Evolutionary conservation across 345 rosid genomes (phyloP).

Genomic region (Linum trigynum): DNA sequence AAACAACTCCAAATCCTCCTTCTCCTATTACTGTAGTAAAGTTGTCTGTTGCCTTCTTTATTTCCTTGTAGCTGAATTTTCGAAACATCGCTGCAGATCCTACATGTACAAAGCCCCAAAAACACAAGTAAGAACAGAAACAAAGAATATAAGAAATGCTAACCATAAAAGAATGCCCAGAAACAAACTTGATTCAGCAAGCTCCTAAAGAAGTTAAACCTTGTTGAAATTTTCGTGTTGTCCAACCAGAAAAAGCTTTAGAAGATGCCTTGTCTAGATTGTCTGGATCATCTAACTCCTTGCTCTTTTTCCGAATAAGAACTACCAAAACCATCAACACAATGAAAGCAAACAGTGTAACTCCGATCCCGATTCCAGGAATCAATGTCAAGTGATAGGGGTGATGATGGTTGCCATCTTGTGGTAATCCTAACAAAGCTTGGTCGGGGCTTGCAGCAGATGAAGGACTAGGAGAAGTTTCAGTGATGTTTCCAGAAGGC

Average conservation of each 20-base stretch:
- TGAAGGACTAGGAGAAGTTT: constrained; percentile 47
- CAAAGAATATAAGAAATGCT: not conserved
- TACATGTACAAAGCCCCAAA: constrained; percentile 22
- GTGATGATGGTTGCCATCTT: constrained; percentile 34
- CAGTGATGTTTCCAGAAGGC: constrained; percentile 36
- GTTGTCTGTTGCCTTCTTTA: constrained; percentile 67
- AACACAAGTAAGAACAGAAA: not conserved
- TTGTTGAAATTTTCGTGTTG: constrained; percentile 54
- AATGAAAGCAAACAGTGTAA: constrained; percentile 45
- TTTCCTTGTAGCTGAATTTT: constrained; percentile 75
- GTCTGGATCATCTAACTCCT: constrained; percentile 50
- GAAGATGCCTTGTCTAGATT: constrained; percentile 33
- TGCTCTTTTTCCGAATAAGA: constrained; percentile 60
- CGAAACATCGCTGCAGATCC: constrained; percentile 54
- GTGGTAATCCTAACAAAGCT: constrained; percentile 30
- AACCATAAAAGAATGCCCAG: not conserved
- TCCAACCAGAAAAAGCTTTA: constrained; percentile 40
- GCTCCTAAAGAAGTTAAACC: constrained; percentile 29
- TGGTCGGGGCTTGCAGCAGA: constrained; percentile 66
- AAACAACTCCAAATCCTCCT: constrained; percentile 90
- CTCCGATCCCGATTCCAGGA: constrained; percentile 60
- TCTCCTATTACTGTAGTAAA: constrained; percentile 62
- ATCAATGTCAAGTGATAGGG: constrained; percentile 50
- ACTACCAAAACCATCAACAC: constrained; percentile 54
- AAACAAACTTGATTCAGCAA: constrained; percentile 4